Conservation (phyloP, 495 filamentous ascomycete species). For the Xylaria telfairii region DNA sequence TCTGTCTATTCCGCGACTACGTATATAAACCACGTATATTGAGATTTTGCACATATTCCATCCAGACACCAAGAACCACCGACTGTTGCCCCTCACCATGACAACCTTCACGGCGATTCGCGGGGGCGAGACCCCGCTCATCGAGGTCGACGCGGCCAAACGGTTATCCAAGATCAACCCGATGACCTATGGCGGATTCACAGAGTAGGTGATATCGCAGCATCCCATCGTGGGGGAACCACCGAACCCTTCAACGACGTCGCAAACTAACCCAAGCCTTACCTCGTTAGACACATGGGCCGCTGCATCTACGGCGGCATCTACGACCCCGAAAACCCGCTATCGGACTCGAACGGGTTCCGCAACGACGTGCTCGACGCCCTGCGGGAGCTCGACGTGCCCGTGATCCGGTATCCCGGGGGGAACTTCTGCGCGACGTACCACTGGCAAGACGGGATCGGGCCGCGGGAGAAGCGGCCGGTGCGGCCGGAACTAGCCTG, state of each 20-base stretch:
- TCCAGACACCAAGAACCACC: not conserved
- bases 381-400: constrained; percentile 71
- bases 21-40: not conserved
- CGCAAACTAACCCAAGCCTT: not conserved
- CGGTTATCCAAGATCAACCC: constrained; percentile 72
- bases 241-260: too few species aligned
- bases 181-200: constrained; percentile 79
- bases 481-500: constrained; percentile 75
- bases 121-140: constrained; percentile 61
- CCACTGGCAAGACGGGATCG: constrained; percentile 81
- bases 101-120: constrained; percentile 71
- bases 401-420: constrained; percentile 79
- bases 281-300: constrained; percentile 70
- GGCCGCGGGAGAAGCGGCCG: constrained; percentile 70
- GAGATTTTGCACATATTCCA: not conserved
- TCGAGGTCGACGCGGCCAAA: constrained; percentile 64
- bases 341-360: constrained; percentile 77
- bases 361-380: constrained; percentile 75
- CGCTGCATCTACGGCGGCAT: constrained; percentile 86
- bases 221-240: too few species aligned
- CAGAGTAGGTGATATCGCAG: constrained; percentile 58
- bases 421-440: constrained; percentile 85
- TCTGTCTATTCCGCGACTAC: constrained; percentile 19
- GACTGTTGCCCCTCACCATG: constrained; percentile 50
- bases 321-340: constrained; percentile 72